Conservation (phyloP, 2,329 filamentous ascomycete genomes). For the Calonectria pteridis region DNA sequence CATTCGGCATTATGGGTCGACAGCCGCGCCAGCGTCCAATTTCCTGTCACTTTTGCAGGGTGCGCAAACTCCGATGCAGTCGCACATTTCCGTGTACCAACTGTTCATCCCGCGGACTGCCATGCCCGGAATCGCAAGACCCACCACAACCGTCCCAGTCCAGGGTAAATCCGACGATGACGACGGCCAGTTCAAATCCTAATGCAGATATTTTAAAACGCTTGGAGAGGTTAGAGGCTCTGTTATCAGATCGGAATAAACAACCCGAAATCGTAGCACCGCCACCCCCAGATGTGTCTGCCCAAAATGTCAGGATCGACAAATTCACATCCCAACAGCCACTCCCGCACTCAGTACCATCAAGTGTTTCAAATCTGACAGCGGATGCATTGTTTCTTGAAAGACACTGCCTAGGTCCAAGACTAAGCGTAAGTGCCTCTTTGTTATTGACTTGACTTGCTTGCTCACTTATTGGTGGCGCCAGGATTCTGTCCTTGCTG, state of each 20-base stretch:
- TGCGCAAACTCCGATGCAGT: slow-evolving; percentile 53
- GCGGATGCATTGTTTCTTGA: slow-evolving; percentile 52
- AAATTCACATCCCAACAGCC: slow-evolving; percentile 13
- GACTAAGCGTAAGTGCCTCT: slow-evolving; percentile 43
- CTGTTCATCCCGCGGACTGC: slow-evolving; percentile 51
- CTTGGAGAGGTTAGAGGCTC: slow-evolving; percentile 44
- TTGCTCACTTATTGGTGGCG: neutral
- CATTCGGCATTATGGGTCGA: slow-evolving; percentile 42
- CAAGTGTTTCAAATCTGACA: slow-evolving; percentile 49
- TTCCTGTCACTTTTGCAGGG: slow-evolving; percentile 51
- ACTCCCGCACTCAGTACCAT: slow-evolving; percentile 38
- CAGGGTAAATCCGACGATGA: slow-evolving; percentile 22
- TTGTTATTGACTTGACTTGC: no score
- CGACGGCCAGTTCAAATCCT: slow-evolving; percentile 8
- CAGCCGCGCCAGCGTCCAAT: slow-evolving; percentile 51
- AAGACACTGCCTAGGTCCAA: slow-evolving; percentile 46
- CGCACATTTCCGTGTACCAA: slow-evolving; percentile 53
- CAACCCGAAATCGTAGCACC: slow-evolving; percentile 23
- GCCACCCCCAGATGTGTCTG: neutral
- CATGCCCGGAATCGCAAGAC: slow-evolving; percentile 45
- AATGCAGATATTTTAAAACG: slow-evolving; percentile 39
- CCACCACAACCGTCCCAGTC: slow-evolving; percentile 35
- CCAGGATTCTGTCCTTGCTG: slow-evolving; percentile 48
- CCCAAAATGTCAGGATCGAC: neutral
- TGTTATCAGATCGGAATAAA: slow-evolving; percentile 38